Evolutionary conservation across 495 filamentous ascomycete species (phyloP).

Genomic region (Cryomyces antarcticus): DNA sequence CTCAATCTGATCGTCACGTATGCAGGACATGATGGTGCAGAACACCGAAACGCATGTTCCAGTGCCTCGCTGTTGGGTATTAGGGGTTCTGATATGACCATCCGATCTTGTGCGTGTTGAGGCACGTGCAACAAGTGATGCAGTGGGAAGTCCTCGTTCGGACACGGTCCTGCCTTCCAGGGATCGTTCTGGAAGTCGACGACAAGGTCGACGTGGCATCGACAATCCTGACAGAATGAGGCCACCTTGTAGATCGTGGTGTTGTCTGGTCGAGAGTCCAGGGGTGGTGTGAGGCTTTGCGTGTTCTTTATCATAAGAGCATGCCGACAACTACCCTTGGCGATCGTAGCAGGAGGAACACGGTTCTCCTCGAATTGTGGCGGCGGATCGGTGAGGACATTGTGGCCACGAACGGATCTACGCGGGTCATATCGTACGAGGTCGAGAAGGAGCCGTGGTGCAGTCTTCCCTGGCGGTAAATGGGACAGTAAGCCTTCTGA

Average conservation of each 20-base stretch:
- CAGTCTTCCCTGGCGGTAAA: slow-evolving; percentile 33
- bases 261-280: slow-evolving; percentile 19
- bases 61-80: background rate
- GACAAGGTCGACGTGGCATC: slow-evolving; percentile 31
- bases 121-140: slow-evolving; percentile 17
- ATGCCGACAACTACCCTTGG: slow-evolving; percentile 29
- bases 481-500: background rate
- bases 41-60: slow-evolving; percentile 24
- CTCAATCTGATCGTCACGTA: slow-evolving; percentile 33
- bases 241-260: slow-evolving; percentile 29
- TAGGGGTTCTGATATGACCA: too few species aligned
- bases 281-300: slow-evolving; percentile 27
- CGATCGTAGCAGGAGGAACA: slow-evolving; percentile 5
- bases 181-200: slow-evolving; percentile 18
- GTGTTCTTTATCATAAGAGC: slow-evolving; percentile 30
- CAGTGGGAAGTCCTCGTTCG: slow-evolving; percentile 14
- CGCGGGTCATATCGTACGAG: slow-evolving; percentile 34
- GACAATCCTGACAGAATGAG: slow-evolving; percentile 34
- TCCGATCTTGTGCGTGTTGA: background rate
- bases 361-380: slow-evolving; percentile 19
- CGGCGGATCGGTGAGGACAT: slow-evolving; percentile 33
- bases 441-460: slow-evolving; percentile 38
- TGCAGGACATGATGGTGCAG: slow-evolving; percentile 31
- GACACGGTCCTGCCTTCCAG: slow-evolving; percentile 10
- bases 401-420: slow-evolving; percentile 25